Percentiles rank a stretch among this genome's conserved stretches.
Evolutionary conservation across 164 flowering plant genomes (phyloP).

Genomic region (Nymphaea thermarum): DNA sequence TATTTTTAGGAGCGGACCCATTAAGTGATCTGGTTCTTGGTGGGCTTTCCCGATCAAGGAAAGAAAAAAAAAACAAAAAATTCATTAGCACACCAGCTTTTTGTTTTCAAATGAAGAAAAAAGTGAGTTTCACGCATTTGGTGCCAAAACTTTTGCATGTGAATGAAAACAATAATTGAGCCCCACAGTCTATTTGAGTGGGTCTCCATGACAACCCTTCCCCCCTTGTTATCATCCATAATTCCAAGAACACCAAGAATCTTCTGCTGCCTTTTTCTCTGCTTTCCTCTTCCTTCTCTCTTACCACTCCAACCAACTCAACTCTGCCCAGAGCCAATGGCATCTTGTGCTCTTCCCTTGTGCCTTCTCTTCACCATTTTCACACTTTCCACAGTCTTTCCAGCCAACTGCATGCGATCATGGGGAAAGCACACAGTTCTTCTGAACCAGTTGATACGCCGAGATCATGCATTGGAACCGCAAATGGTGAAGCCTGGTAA

Average conservation of each 20-base stretch:
- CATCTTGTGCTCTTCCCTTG: neutral
- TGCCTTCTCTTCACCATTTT: slow-evolving; percentile 8
- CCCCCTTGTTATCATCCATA: neutral
- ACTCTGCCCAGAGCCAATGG: neutral
- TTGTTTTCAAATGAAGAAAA: too few species aligned
- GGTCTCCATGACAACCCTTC: neutral
- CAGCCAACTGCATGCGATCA: slow-evolving; percentile 23
- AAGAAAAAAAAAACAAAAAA: too few species aligned
- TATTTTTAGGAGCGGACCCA: too few species aligned
- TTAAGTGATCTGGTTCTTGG: too few species aligned
- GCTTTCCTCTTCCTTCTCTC: slow-evolving; percentile 5
- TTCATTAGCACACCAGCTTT: too few species aligned
- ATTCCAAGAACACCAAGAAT: neutral
- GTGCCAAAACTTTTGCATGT: neutral
- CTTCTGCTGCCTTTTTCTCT: slow-evolving; percentile 1
- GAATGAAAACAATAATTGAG: neutral
- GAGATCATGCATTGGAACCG: slow-evolving; percentile 30
- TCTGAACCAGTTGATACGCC: slow-evolving; percentile 72
- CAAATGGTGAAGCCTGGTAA: slow-evolving; percentile 58
- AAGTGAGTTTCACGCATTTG: too few species aligned
- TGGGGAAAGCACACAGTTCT: slow-evolving; percentile 75
- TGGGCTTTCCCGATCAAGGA: too few species aligned
- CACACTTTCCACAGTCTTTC: slow-evolving; percentile 1
- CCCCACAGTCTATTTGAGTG: neutral
- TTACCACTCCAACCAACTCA: neutral